These are phyloP conservation scores for Neonectria punicea DNA, from an alignment of 2,329 filamentous ascomycete species.

Conservation along the genomic window DNA sequence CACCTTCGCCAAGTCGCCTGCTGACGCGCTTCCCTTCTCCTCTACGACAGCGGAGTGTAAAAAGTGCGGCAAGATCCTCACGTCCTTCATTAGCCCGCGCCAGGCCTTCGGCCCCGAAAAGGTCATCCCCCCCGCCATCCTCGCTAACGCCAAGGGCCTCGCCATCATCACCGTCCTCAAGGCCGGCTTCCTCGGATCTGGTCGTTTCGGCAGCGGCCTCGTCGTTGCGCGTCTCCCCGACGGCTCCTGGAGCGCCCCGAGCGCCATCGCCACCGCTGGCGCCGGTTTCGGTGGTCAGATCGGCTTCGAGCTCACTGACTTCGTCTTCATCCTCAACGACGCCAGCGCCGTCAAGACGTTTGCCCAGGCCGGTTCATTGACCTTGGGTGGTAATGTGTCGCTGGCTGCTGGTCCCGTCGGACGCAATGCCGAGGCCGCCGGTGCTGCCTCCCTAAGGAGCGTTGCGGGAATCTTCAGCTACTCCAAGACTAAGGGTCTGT, in stretches of 20 bases:
- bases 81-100: slow-evolving; percentile 92
- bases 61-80: slow-evolving; percentile 95
- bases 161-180: slow-evolving; percentile 89
- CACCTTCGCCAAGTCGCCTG: slow-evolving; percentile 16
- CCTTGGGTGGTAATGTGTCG: slow-evolving; percentile 94
- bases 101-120: slow-evolving; percentile 97
- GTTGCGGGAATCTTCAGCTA: slow-evolving; percentile 96
- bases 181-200: slow-evolving; percentile 85
- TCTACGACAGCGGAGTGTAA: slow-evolving; percentile 84
- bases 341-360: slow-evolving; percentile 89
- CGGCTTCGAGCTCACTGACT: slow-evolving; percentile 89
- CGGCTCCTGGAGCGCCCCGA: slow-evolving; percentile 83
- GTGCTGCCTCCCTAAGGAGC: slow-evolving; percentile 88
- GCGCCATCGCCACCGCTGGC: slow-evolving; percentile 82
- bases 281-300: slow-evolving; percentile 88
- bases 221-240: slow-evolving; percentile 83
- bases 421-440: slow-evolving; percentile 94
- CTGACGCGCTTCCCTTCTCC: slow-evolving; percentile 20
- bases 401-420: slow-evolving; percentile 94
- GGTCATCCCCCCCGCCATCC: slow-evolving; percentile 90
- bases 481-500: slow-evolving; percentile 96
- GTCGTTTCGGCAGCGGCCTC: slow-evolving; percentile 82
- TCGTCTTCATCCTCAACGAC: slow-evolving; percentile 99
- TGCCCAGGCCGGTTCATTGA: slow-evolving; percentile 89
- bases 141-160: slow-evolving; percentile 92